Evolutionary conservation across 2,329 filamentous ascomycete species (phyloP).

Genomic region (Ceratocystiopsis sp.): DNA sequence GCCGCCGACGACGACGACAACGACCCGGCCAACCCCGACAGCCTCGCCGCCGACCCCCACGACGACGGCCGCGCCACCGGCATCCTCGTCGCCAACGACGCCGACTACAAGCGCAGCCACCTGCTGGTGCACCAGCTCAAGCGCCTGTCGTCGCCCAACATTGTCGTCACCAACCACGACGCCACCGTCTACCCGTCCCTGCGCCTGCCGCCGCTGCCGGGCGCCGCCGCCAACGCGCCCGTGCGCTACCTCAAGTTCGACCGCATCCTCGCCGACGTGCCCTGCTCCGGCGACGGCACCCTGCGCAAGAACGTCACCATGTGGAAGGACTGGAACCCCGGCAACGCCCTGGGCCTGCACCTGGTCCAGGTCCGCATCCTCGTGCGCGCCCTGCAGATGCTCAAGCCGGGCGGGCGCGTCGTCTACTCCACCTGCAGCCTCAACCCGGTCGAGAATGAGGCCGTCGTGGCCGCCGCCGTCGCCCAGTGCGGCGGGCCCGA

Average conservation of each 20-base stretch:
- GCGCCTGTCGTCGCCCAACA: constrained; percentile 85
- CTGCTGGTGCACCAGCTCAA: constrained; percentile 98
- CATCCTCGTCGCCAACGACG: constrained; percentile 85
- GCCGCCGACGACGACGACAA: constrained; percentile 23
- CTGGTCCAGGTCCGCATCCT: constrained; percentile 78
- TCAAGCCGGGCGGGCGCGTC: constrained; percentile 85
- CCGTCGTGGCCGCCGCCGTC: constrained; percentile 76
- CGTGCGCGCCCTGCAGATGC: constrained; percentile 81
- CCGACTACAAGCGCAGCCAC: constrained; percentile 90
- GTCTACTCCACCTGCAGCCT: constrained; percentile 98
- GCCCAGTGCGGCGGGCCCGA: constrained; percentile 69
- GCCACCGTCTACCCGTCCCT: constrained; percentile 91
- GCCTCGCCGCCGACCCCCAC: constrained; percentile 40
- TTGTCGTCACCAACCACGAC: constrained; percentile 96
- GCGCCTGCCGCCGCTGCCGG: constrained; percentile 43
- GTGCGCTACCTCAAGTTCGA: constrained; percentile 77
- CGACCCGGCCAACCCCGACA: constrained; percentile 16
- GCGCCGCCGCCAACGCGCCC: constrained; percentile 26
- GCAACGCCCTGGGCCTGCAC: constrained; percentile 75
- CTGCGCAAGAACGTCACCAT: constrained; percentile 82
- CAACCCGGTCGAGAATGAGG: constrained; percentile 96
- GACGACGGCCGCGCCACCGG: constrained; percentile 84
- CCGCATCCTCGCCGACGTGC: constrained; percentile 87
- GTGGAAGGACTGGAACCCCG: constrained; percentile 89
- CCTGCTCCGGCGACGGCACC: constrained; percentile 91